phyloP scores from a whole-genome alignment of 805 yeast species.

The Kregervanrija delftensis region DNA sequence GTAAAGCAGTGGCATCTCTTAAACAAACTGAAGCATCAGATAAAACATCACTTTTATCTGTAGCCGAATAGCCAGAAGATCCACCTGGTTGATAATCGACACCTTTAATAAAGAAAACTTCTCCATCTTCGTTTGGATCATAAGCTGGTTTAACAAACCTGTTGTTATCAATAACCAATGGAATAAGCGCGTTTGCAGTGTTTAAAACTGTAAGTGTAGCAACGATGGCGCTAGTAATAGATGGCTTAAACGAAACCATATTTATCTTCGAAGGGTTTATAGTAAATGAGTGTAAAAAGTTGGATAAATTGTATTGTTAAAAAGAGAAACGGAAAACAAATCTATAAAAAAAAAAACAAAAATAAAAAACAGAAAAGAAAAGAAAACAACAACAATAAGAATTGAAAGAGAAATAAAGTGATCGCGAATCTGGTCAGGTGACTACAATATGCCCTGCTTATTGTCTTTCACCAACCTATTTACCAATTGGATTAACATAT shows the following conservation, averaged over 20 bases:
- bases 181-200: slow-evolving; percentile 40
- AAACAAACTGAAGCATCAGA: slow-evolving; percentile 64
- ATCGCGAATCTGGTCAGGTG: too few relatives aligned
- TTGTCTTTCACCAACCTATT: too few relatives aligned
- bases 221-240: slow-evolving; percentile 3
- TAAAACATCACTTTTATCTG: slow-evolving; percentile 49
- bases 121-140: slow-evolving; percentile 31
- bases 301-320: too few relatives aligned
- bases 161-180: slow-evolving; percentile 47
- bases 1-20: slow-evolving; percentile 74
- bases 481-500: slow-evolving; percentile 24
- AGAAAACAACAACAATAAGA: neutral
- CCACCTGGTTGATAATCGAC: slow-evolving; percentile 95
- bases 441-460: too few relatives aligned
- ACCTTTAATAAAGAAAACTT: slow-evolving; percentile 75
- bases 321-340: neutral
- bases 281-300: neutral
- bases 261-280: neutral
- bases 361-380: neutral
- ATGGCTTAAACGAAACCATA: neutral
- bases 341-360: neutral
- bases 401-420: too few relatives aligned
- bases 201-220: slow-evolving; percentile 8
- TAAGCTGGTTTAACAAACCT: slow-evolving; percentile 51
- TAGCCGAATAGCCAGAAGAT: slow-evolving; percentile 49